Base-by-base conservation (phyloP, 768 basidiomycete genomes). In the Solioccasus polychromus region DNA sequence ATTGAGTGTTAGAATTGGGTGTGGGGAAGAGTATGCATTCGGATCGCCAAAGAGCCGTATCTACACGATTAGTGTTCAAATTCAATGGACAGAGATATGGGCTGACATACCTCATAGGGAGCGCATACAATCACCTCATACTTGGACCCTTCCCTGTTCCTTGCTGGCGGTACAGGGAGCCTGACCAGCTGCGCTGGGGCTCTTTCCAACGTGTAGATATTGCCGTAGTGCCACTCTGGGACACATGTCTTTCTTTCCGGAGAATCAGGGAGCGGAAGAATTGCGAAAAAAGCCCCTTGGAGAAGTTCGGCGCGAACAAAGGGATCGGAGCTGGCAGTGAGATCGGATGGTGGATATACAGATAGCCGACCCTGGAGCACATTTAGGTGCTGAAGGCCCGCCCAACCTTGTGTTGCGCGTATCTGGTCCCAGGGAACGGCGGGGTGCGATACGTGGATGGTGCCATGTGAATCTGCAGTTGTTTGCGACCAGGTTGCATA, bases 1-100 rank as follows among this genome's bases (percentile, higher is more conserved):
- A 4, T 70, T 71, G 50, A 92, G 66, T 18, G 67, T 75, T 46
- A 88, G 77, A 11, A 71, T 67, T 0, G 89, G 90, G 4, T 68
- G 44, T 1, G 72, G 65, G 19, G 61, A 68, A 8, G 64, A 66
- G 9, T 66, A 53, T 14, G 61, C 64, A 25, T 53, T 66, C 9
- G 89, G 88, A 62, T 88, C 87, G 7, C 90, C 90, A 60, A 92
- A 94, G 37, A 92, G 72, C 51, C 91, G 73, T 45, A 92, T 89
- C 85, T 91, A 53, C 8, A 41, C 28, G 28, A 29, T 7, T 29
- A 8, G 31, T 8, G n/a, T 15, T 32, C 5, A 32, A 15, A 32
- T 15, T 32, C 31, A 8, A 32, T 5, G 14, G 8, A 15, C 11
- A 15, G 5, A 15, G 31, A 32, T 32, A 5, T 5, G 31, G n/a